These are phyloP conservation scores for Picea sitchensis DNA, from an alignment of 75 land plant genomes.

Conservation along the genomic window DNA sequence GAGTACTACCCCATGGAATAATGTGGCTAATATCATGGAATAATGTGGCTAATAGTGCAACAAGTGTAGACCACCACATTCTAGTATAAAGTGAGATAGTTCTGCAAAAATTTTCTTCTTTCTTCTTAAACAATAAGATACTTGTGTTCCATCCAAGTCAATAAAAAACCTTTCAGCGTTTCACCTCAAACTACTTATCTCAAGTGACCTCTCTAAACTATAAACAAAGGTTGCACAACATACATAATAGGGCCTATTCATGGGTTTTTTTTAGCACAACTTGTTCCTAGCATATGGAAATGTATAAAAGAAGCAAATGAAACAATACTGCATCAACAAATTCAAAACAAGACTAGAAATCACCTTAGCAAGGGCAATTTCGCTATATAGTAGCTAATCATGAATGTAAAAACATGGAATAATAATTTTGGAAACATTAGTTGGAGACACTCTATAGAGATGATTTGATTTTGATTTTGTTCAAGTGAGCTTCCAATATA, in stretches of 20 bases:
- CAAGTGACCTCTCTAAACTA: neutral
- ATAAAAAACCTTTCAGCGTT: neutral
- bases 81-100: slow-evolving; percentile 90
- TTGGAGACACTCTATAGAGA: slow-evolving; percentile 64
- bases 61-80: slow-evolving; percentile 96
- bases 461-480: slow-evolving; percentile 55
- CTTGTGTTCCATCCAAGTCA: neutral
- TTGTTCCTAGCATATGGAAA: accelerated
- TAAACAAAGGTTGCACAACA: too few species aligned
- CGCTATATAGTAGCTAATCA: slow-evolving; percentile 75
- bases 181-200: neutral
- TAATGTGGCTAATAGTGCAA: slow-evolving; percentile 90
- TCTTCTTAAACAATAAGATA: slow-evolving; percentile 33
- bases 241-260: too few species aligned
- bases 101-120: slow-evolving; percentile 65
- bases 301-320: too few species aligned
- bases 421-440: slow-evolving; percentile 68
- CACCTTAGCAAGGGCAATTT: slow-evolving; percentile 38
- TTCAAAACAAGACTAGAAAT: neutral
- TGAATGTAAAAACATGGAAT: slow-evolving; percentile 73
- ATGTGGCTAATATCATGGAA: too few species aligned
- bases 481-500: slow-evolving; percentile 97
- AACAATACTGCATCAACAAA: too few species aligned
- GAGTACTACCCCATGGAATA: too few species aligned
- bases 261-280: too few species aligned